Conservation (phyloP, 1,284 basidiomycete genomes). For the Sphagnurus paluster region DNA sequence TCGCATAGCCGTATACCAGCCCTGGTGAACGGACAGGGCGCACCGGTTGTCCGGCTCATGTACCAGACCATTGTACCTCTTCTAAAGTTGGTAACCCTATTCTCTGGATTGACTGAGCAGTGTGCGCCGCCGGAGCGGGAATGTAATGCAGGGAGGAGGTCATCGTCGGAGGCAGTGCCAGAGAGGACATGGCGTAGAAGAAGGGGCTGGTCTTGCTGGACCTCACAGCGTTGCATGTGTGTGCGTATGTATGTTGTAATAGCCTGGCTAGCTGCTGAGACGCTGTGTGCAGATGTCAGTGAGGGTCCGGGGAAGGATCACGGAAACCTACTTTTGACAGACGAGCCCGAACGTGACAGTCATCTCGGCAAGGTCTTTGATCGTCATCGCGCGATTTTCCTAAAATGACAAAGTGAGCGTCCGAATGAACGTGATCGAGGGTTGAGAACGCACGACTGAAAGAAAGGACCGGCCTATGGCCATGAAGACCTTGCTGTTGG, state of each 20-base stretch:
- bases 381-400: slow-evolving; percentile 80
- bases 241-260: slow-evolving; percentile 77
- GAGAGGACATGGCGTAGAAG: slow-evolving; percentile 71
- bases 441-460: slow-evolving; percentile 57
- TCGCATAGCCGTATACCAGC: slow-evolving; percentile 71
- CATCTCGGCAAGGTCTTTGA: slow-evolving; percentile 78
- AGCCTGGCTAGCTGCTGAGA: slow-evolving; percentile 74
- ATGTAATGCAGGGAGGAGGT: slow-evolving; percentile 67
- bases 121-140: slow-evolving; percentile 70
- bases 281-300: slow-evolving; percentile 39
- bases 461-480: slow-evolving; percentile 71
- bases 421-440: slow-evolving; percentile 13
- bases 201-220: slow-evolving; percentile 68
- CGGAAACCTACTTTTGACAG: slow-evolving; percentile 66
- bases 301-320: slow-evolving; percentile 11
- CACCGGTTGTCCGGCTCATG: slow-evolving; percentile 68
- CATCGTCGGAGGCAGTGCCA: slow-evolving; percentile 68
- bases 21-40: slow-evolving; percentile 70
- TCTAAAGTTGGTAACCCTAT: slow-evolving; percentile 69
- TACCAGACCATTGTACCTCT: slow-evolving; percentile 80
- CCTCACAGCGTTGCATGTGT: slow-evolving; percentile 68
- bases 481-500: slow-evolving; percentile 64
- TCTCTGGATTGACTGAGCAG: slow-evolving; percentile 42
- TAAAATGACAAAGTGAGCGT: slow-evolving; percentile 26
- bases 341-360: slow-evolving; percentile 60